Base-by-base conservation (phyloP, 2,329 filamentous ascomycete species). In the Neofusicoccum sp. region DNA sequence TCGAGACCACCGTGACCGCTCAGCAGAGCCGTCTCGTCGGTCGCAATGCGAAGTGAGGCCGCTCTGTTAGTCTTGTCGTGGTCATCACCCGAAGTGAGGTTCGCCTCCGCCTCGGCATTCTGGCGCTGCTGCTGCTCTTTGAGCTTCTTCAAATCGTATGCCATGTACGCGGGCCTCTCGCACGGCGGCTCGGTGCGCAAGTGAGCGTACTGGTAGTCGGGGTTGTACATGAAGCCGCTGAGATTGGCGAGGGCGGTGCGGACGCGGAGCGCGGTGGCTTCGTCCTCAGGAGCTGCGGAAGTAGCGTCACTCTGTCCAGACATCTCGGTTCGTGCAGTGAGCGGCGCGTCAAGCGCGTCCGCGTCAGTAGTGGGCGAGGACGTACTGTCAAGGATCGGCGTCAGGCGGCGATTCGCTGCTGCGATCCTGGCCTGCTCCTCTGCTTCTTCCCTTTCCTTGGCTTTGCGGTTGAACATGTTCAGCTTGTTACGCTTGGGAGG, bases 201-300 rank as follows among this genome's bases (percentile, higher is more conserved):
- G 9, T 56, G 16, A 6, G 33, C 34, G 12, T 47, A 31, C 12
- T 56, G n/a, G 28, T 62, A 62, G 6, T 39, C 50, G 2, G 61
- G 43, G 7, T 49, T 47, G 49, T 62, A 62, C 8, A 47, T 3
- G 61, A 44, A 62, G 8, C 61, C 61, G 44, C 49, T 28, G 8
- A 49, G n/a, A 41, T 62, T 62, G 3, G 61, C 61, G 4, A 49
- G 41, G 43, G n/a, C 7, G 6, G 33, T 36, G 36, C 47, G 59
- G n/a, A 54, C 39, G 6, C 9, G 6, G 28, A 14, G 31, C 14
- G 52, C 52, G n/a, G 33, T 3, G 2, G 43, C 52, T 8, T 56
- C 52, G 4, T 45, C 39, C 5, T 56, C 37, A n/a, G 31, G n/a
- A 16, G 31, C 56, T 60, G 44, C n/a, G 22, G 16, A 4, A 48